Evolutionary conservation across 1,284 basidiomycete genomes (phyloP).

Genomic region (Fomitopsis pinicola): DNA sequence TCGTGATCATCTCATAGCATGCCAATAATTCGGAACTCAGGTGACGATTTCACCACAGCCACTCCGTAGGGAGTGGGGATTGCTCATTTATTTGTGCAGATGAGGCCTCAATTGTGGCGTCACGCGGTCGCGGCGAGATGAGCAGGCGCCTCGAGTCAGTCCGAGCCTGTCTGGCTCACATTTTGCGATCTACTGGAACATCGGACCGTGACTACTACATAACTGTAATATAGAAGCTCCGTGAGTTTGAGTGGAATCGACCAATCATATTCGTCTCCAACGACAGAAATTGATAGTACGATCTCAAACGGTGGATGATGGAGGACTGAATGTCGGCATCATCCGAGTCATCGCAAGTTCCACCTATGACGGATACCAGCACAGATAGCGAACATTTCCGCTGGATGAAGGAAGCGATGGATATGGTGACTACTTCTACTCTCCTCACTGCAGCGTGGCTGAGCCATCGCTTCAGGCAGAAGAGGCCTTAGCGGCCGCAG

Average conservation of each 20-base stretch:
- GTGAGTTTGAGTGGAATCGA: not conserved
- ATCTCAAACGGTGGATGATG: not conserved
- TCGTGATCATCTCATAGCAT: no score
- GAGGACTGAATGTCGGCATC: not conserved
- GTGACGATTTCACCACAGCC: no score
- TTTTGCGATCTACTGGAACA: no score
- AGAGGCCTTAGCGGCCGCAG: slow-evolving; percentile 81
- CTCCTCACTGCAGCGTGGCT: not conserved
- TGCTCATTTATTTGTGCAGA: no score
- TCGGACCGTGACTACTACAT: no score
- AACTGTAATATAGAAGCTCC: no score
- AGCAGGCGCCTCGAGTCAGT: no score
- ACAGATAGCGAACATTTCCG: slow-evolving; percentile 8
- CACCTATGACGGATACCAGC: not conserved
- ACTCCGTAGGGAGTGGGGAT: no score
- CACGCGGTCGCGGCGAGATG: no score
- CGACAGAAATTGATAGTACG: not conserved
- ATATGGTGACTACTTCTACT: slow-evolving; percentile 19
- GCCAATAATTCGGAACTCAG: no score
- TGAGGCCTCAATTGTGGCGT: no score
- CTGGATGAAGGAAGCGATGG: slow-evolving; percentile 23
- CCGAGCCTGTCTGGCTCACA: no score
- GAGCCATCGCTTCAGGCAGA: slow-evolving; percentile 48
- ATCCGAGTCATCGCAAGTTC: not conserved
- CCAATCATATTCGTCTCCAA: not conserved